phyloP scores from a whole-genome alignment of 2,329 filamentous ascomycete species.

The Fusarium chuoi region DNA sequence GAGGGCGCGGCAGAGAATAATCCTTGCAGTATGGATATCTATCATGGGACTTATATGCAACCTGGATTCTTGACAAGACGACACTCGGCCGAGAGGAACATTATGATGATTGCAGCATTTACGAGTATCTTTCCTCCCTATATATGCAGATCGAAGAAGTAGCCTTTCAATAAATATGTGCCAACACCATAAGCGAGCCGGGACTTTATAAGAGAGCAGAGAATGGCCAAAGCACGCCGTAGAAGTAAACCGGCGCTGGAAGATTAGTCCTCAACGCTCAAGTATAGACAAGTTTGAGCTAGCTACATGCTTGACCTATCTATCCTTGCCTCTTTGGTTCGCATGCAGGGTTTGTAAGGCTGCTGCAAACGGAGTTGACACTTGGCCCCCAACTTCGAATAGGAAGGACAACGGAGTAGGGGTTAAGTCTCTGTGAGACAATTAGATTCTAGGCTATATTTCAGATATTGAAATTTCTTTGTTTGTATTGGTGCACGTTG shows the following conservation, averaged over 20 bases:
- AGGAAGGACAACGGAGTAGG: neutral
- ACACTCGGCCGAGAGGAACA: neutral
- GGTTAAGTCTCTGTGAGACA: too few relatives aligned
- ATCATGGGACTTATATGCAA: neutral
- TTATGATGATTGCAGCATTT: neutral
- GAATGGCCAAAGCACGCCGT: neutral
- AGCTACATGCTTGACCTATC: neutral
- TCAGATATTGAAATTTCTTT: neutral
- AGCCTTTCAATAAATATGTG: neutral
- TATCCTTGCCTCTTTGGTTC: neutral
- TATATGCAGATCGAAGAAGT: neutral
- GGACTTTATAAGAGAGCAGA: neutral
- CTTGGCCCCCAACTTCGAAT: neutral
- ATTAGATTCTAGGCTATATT: too few relatives aligned
- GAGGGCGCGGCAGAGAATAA: neutral
- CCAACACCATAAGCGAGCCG: neutral
- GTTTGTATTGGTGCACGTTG: neutral
- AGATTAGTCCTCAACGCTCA: neutral
- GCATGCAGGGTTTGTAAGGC: neutral
- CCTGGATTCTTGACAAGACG: neutral
- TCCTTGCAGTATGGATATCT: neutral
- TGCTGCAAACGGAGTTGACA: neutral
- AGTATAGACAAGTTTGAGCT: neutral
- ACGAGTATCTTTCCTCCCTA: accelerated
- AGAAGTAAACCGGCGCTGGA: neutral